phyloP scores from a whole-genome alignment of 1,284 basidiomycete genomes.

The Ceratobasidium sp. region DNA sequence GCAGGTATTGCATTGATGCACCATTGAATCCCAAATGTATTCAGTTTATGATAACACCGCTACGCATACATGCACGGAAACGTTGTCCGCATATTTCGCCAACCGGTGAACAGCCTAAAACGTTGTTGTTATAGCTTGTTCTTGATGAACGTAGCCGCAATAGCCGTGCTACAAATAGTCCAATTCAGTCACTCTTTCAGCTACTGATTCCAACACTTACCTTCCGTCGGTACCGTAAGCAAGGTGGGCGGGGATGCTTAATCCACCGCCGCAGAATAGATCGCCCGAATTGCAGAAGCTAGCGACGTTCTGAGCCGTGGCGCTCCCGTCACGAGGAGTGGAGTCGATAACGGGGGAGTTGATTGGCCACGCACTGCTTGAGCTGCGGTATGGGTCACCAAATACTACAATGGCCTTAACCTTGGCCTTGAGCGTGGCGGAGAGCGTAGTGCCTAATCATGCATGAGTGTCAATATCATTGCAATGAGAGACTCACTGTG shows the following conservation, averaged over 20 bases:
- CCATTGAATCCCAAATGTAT: too few relatives aligned
- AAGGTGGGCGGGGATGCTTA: conserved; percentile 16
- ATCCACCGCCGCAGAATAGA: conserved; percentile 24
- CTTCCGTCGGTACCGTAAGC: conserved; percentile 31
- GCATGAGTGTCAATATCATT: too few relatives aligned
- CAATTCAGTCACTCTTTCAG: background rate
- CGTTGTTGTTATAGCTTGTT: too few relatives aligned
- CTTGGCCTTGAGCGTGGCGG: conserved; percentile 14
- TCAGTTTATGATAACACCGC: too few relatives aligned
- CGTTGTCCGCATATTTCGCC: too few relatives aligned
- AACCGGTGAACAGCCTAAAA: too few relatives aligned
- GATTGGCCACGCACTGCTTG: conserved; percentile 15
- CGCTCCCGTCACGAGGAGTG: conserved; percentile 20
- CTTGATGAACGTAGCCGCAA: conserved; percentile 17
- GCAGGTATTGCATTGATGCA: too few relatives aligned
- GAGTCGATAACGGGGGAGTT: conserved; percentile 18
- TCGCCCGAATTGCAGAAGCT: conserved; percentile 11
- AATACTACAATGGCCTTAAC: conserved; percentile 15
- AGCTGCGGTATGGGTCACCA: conserved; percentile 26
- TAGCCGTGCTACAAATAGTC: background rate
- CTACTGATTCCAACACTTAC: too few relatives aligned
- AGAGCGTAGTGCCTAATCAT: conserved; percentile 11
- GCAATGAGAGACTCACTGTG: conserved; percentile 8
- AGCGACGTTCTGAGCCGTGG: conserved; percentile 16
- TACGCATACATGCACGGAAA: too few relatives aligned